phyloP scores from a whole-genome alignment of 169 alveolate species.

The Plasmodium malariae region DNA sequence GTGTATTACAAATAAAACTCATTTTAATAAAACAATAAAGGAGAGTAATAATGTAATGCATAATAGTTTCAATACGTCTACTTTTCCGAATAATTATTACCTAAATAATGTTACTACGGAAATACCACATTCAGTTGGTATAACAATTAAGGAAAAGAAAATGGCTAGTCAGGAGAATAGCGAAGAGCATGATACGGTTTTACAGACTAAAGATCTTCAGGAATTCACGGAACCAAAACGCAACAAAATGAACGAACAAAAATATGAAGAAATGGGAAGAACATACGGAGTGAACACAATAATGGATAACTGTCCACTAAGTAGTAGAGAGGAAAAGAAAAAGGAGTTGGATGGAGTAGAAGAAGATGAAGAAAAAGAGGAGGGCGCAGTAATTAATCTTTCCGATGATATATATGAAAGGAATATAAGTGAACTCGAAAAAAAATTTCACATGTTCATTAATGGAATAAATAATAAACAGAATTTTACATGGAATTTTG shows the following conservation, averaged over 20 bases:
- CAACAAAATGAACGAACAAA: neutral
- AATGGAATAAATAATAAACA: slow-evolving; percentile 55
- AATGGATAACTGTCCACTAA: neutral
- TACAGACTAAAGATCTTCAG: no score
- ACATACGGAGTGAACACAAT: neutral
- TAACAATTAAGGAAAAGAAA: neutral
- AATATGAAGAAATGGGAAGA: neutral
- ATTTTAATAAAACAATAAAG: neutral
- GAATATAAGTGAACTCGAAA: slow-evolving; percentile 20
- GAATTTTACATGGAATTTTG: slow-evolving; percentile 70
- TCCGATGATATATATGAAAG: slow-evolving; percentile 31
- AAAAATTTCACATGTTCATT: slow-evolving; percentile 29
- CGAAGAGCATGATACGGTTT: no score
- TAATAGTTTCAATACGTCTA: neutral
- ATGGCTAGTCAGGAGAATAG: neutral
- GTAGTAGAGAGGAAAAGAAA: neutral
- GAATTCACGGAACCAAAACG: neutral
- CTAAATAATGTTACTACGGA: neutral
- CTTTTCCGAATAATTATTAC: neutral
- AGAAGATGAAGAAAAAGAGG: neutral
- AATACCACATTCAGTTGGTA: neutral
- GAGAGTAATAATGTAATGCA: neutral
- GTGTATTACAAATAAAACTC: neutral
- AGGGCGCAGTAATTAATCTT: neutral
- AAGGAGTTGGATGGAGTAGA: neutral